A percentile compares a stretch with the other conserved stretches of the same genome.
These are phyloP conservation scores for Hyaloscypha variabilis DNA, from an alignment of 495 filamentous ascomycete species.

Conservation along the genomic window DNA sequence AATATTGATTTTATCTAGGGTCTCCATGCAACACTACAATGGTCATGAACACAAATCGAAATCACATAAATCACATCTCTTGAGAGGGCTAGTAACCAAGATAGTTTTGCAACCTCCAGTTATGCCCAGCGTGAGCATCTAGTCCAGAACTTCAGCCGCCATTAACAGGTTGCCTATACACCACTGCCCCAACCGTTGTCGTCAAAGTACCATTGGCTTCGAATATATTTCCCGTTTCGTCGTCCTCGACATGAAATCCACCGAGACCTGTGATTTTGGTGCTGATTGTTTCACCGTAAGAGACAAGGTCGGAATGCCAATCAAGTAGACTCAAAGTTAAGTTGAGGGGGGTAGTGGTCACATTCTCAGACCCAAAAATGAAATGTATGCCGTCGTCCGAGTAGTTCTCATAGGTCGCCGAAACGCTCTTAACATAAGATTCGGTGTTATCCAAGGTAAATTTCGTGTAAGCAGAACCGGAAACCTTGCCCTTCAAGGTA, in stretches of 20 bases:
- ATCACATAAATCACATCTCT: background rate
- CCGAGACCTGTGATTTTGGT: constrained; percentile 31
- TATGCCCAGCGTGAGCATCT: background rate
- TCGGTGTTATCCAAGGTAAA: constrained; percentile 11
- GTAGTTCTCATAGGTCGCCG: constrained; percentile 27
- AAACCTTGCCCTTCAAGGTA: constrained; percentile 22
- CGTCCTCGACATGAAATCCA: constrained; percentile 28
- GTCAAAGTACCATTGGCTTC: constrained; percentile 28
- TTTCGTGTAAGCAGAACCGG: constrained; percentile 16
- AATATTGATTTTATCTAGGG: background rate
- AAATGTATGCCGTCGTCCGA: constrained; percentile 27
- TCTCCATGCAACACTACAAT: background rate
- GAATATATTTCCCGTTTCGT: constrained; percentile 25
- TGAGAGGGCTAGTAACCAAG: background rate
- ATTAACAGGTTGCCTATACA: constrained; percentile 28
- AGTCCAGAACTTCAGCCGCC: constrained; percentile 6
- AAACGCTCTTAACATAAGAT: constrained; percentile 13
- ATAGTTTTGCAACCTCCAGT: background rate
- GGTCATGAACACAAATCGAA: background rate
- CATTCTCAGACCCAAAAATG: constrained; percentile 25
- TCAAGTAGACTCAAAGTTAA: constrained; percentile 14
- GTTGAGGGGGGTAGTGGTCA: constrained; percentile 12
- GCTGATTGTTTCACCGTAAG: constrained; percentile 12
- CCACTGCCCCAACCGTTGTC: constrained; percentile 25
- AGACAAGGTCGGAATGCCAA: constrained; percentile 29